Conservation (phyloP, 495 filamentous ascomycete genomes). For the Alectoria sarmentosa region DNA sequence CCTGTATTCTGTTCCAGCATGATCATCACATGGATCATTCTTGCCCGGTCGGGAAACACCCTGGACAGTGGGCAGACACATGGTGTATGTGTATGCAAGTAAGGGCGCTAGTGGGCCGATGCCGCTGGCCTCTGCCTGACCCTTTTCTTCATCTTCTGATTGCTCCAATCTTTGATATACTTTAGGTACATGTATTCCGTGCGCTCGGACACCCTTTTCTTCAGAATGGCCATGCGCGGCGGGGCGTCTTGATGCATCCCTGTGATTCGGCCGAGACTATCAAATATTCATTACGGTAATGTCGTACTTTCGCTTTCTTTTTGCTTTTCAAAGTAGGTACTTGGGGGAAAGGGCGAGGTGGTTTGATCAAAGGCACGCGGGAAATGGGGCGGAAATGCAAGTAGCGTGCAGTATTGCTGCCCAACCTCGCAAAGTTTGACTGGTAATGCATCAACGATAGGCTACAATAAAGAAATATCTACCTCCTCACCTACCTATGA, state of each 20-base stretch:
- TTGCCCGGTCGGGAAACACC: too few relatives aligned
- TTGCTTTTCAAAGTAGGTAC: too few relatives aligned
- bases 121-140: not conserved
- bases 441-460: slow-evolving; percentile 11
- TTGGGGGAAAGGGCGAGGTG: too few relatives aligned
- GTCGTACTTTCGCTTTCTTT: too few relatives aligned
- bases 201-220: not conserved
- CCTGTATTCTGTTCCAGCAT: not conserved
- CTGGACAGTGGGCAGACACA: too few relatives aligned
- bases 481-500: too few relatives aligned
- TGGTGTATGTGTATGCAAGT: not conserved
- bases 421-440: slow-evolving; percentile 16
- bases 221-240: not conserved
- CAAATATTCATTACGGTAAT: too few relatives aligned
- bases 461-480: too few relatives aligned
- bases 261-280: not conserved
- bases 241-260: not conserved
- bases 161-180: not conserved
- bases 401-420: slow-evolving; percentile 23
- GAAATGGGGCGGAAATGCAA: too few relatives aligned
- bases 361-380: too few relatives aligned
- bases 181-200: not conserved
- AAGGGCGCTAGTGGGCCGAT: slow-evolving; percentile 4
- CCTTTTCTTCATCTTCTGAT: not conserved
- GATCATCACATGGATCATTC: not conserved